These are phyloP conservation scores for Aspergillus avenaceus DNA, from an alignment of 495 filamentous ascomycete genomes.

Conservation along the genomic window DNA sequence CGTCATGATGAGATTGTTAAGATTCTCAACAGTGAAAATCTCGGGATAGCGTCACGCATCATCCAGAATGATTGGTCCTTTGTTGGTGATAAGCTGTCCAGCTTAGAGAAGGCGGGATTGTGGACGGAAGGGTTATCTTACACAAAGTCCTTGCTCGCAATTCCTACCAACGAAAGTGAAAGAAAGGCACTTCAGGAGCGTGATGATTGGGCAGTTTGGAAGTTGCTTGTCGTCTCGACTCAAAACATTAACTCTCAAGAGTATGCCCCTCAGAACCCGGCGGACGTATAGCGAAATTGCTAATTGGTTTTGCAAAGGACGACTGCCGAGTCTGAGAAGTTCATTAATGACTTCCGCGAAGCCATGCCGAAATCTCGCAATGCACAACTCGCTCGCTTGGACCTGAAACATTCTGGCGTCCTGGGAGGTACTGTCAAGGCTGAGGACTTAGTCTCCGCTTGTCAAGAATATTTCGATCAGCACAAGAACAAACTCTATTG, in stretches of 20 bases:
- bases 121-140: constrained; percentile 47
- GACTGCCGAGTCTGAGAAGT: constrained; percentile 24
- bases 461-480: constrained; percentile 45
- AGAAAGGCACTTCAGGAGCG: constrained; percentile 37
- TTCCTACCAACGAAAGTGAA: constrained; percentile 27
- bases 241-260: constrained; percentile 25
- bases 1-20: constrained; percentile 44
- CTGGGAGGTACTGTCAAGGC: constrained; percentile 26
- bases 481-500: constrained; percentile 49
- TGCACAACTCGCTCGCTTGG: constrained; percentile 40
- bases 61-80: constrained; percentile 51
- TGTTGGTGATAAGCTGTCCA: constrained; percentile 39
- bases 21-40: constrained; percentile 46
- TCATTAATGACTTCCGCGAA: constrained; percentile 33
- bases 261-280: constrained; percentile 21
- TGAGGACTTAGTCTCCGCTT: constrained; percentile 36
- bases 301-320: constrained; percentile 20
- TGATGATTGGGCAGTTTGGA: constrained; percentile 58
- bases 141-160: constrained; percentile 35
- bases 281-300: constrained; percentile 1
- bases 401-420: constrained; percentile 21
- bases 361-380: constrained; percentile 43
- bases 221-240: constrained; percentile 30
- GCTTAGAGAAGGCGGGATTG: constrained; percentile 37
- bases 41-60: constrained; percentile 47